Conservation (phyloP, 2,329 filamentous ascomycete genomes). For the Zymoseptoria passerinii region DNA sequence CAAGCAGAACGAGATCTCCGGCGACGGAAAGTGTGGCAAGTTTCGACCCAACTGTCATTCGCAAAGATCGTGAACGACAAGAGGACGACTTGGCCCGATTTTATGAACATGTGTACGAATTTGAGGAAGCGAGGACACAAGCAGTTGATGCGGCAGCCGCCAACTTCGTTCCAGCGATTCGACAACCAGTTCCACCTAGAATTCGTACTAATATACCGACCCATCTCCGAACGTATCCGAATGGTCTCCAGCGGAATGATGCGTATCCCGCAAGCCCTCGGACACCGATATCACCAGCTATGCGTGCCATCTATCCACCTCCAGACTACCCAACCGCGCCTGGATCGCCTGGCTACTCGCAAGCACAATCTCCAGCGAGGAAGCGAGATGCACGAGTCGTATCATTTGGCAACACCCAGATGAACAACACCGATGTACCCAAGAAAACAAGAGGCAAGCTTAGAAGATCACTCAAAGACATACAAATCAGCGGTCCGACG, state of each 20-base stretch:
- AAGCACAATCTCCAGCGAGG: not conserved
- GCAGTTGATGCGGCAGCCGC: not conserved
- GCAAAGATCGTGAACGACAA: constrained; percentile 64
- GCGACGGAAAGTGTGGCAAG: constrained; percentile 53
- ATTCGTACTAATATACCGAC: not conserved
- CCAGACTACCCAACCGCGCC: not conserved
- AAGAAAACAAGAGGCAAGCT: constrained; percentile 17
- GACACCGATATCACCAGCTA: constrained; percentile 25
- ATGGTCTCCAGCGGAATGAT: constrained; percentile 9
- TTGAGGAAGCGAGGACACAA: constrained; percentile 48
- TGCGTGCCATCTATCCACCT: constrained; percentile 43
- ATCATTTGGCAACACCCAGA: constrained; percentile 34
- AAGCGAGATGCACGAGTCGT: constrained; percentile 27
- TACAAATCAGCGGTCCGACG: constrained; percentile 51
- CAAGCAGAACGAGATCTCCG: constrained; percentile 38
- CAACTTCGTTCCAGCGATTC: not conserved
- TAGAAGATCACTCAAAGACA: constrained; percentile 41
- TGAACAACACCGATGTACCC: constrained; percentile 1
- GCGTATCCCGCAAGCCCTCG: constrained; percentile 31
- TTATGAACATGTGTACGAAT: constrained; percentile 86
- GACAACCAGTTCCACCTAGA: not conserved
- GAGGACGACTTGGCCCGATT: constrained; percentile 81
- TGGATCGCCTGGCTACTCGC: not conserved
- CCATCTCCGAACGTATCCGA: constrained; percentile 15
- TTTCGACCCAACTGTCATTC: constrained; percentile 67